phyloP scores from a whole-genome alignment of 2,329 filamentous ascomycete genomes.

The Claviceps maximensis region DNA sequence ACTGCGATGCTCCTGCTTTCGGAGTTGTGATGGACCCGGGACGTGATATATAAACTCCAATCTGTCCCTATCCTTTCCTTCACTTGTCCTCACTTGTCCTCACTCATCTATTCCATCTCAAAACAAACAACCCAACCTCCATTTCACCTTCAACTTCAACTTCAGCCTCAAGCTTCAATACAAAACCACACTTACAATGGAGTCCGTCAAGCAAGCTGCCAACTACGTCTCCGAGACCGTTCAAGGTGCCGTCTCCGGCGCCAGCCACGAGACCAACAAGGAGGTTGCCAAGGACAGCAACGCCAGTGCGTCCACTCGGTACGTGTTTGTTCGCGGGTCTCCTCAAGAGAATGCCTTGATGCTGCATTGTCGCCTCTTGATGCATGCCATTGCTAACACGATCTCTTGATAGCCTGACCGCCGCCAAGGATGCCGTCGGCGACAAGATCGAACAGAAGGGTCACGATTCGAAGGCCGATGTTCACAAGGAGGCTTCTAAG shows the following conservation, averaged over 20 bases:
- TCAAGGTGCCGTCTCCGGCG: conserved; percentile 41
- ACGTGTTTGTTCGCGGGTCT: conserved; percentile 11
- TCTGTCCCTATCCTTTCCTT: too few relatives aligned
- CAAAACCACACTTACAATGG: conserved; percentile 27
- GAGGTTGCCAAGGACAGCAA: conserved; percentile 49
- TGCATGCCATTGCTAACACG: conserved; percentile 16
- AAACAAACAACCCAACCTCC: too few relatives aligned
- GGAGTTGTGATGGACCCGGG: too few relatives aligned
- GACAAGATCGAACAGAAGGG: conserved; percentile 32
- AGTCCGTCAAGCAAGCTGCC: conserved; percentile 43
- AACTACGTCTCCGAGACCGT: conserved; percentile 58
- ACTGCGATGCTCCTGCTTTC: too few relatives aligned
- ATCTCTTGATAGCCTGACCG: conserved; percentile 21
- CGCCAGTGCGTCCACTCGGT: conserved; percentile 40
- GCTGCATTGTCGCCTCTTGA: conserved; percentile 34
- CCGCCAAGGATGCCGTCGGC: conserved; percentile 34
- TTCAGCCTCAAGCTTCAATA: too few relatives aligned
- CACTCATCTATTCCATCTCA: too few relatives aligned
- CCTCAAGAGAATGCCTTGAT: not conserved
- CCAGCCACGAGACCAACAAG: conserved; percentile 62
- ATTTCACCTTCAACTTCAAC: too few relatives aligned
- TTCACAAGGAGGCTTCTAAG: conserved; percentile 26
- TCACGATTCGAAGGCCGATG: conserved; percentile 29
- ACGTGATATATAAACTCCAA: too few relatives aligned
- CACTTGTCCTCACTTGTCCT: too few relatives aligned